A percentile compares a stretch with the other conserved stretches of the same genome.
Evolutionary conservation across 164 flowering plant species (phyloP).

Genomic region (Vitis riparia): DNA sequence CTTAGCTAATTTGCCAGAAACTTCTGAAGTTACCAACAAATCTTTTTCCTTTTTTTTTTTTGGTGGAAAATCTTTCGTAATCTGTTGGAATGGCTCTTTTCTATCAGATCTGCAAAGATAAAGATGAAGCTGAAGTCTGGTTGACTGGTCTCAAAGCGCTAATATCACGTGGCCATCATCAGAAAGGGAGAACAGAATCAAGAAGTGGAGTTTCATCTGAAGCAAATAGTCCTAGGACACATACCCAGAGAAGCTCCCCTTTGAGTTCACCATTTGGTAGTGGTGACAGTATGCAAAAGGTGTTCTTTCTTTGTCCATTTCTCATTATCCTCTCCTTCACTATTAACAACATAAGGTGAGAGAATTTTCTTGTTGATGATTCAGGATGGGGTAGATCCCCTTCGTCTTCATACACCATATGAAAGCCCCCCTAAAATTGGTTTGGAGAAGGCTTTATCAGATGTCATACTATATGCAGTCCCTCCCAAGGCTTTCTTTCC

Average conservation of each 20-base stretch:
- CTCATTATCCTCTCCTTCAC: neutral
- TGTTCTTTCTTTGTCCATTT: neutral
- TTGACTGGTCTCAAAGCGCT: slow-evolving; percentile 27
- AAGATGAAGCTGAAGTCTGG: slow-evolving; percentile 35
- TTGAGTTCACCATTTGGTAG: slow-evolving; percentile 5
- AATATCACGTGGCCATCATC: slow-evolving; percentile 18
- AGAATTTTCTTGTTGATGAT: slow-evolving; percentile 6
- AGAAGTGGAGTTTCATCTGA: slow-evolving; percentile 21
- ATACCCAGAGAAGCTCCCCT: slow-evolving; percentile 26
- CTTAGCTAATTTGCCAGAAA: too few relatives aligned
- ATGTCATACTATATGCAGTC: slow-evolving; percentile 14
- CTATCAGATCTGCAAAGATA: slow-evolving; percentile 31
- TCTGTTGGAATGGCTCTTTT: neutral
- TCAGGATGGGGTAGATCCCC: slow-evolving; percentile 22
- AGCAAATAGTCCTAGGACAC: slow-evolving; percentile 28
- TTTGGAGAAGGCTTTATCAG: slow-evolving; percentile 23
- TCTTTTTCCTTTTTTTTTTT: too few relatives aligned
- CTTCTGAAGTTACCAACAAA: too few relatives aligned
- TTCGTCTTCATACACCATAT: slow-evolving; percentile 16
- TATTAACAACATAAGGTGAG: neutral
- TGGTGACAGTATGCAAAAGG: slow-evolving; percentile 27
- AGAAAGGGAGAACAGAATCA: slow-evolving; percentile 17
- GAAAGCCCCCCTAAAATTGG: slow-evolving; percentile 22
- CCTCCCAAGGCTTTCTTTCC: slow-evolving; percentile 24
- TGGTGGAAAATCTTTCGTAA: too few relatives aligned